These are phyloP conservation scores for Aureobasidium sp. DNA, from an alignment of 2,329 filamentous ascomycete genomes.

Conservation along the genomic window DNA sequence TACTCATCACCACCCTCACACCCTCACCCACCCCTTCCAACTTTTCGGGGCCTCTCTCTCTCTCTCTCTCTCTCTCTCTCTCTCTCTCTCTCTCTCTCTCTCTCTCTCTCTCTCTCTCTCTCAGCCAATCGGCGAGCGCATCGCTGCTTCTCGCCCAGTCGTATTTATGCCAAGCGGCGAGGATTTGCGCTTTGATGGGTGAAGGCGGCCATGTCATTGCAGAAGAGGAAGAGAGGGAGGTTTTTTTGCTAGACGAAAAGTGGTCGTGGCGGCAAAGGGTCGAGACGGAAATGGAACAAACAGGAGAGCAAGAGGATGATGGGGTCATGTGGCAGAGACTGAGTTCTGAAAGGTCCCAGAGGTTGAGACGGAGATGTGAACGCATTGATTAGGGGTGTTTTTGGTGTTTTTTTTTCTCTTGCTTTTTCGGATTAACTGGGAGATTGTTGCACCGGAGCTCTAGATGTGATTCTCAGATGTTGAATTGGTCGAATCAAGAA, in stretches of 20 bases:
- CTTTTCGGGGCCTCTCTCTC: too few relatives aligned
- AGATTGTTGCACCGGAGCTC: neutral
- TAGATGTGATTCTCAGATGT: neutral
- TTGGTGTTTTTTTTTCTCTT: neutral
- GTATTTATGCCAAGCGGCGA: constrained; percentile 21
- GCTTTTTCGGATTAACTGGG: too few relatives aligned
- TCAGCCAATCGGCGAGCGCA: constrained; percentile 25
- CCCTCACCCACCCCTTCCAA: too few relatives aligned
- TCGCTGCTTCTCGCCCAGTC: constrained; percentile 23
- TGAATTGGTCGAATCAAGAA: too few relatives aligned
- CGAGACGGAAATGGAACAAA: neutral
- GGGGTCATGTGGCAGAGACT: neutral
- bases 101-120: too few relatives aligned
- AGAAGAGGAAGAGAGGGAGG: neutral
- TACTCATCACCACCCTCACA: too few relatives aligned
- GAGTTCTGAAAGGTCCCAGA: neutral
- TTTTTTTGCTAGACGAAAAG: neutral
- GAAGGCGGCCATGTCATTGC: constrained; percentile 9
- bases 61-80: too few relatives aligned
- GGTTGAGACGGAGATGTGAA: neutral
- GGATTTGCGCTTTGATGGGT: constrained; percentile 20
- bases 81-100: too few relatives aligned
- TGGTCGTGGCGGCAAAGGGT: too few relatives aligned
- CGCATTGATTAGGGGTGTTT: neutral
- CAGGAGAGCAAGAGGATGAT: neutral